phyloP scores from a whole-genome alignment of 192 early-diverging fungal genomes.

The Obelidium mucronatum region DNA sequence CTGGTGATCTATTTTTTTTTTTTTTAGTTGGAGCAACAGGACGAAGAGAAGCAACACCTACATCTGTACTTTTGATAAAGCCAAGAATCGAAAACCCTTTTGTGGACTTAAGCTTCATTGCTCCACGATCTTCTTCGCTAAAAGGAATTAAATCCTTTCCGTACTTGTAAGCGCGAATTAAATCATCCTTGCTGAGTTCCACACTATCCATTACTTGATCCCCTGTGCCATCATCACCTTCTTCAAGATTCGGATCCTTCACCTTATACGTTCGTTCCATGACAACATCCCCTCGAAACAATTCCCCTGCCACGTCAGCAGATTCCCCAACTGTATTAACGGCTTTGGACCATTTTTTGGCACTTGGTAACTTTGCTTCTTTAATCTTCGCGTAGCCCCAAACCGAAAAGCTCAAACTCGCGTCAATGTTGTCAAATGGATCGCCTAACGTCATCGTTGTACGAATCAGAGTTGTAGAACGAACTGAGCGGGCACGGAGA shows the following conservation, averaged over 20 bases:
- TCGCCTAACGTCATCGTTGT: constrained; percentile 64
- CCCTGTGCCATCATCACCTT: constrained; percentile 11
- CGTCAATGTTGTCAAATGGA: constrained; percentile 45
- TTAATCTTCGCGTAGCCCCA: constrained; percentile 64
- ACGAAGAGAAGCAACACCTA: too few species aligned
- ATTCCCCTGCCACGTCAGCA: constrained; percentile 21
- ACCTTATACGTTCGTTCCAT: constrained; percentile 52
- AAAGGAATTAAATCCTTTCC: constrained; percentile 75
- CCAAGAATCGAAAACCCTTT: constrained; percentile 70
- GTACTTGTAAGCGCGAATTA: constrained; percentile 71
- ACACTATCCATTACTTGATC: not conserved
- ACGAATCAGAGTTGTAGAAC: constrained; percentile 61
- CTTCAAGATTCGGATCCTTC: constrained; percentile 18
- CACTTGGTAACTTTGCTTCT: constrained; percentile 59
- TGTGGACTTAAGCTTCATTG: constrained; percentile 60
- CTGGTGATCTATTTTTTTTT: constrained; percentile 63
- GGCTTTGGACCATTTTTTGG: constrained; percentile 71
- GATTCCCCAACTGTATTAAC: constrained; percentile 51
- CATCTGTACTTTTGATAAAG: constrained; percentile 57
- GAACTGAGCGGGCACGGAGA: constrained; percentile 63
- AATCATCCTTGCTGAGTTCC: constrained; percentile 48
- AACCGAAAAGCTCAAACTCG: constrained; percentile 58
- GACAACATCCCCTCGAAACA: constrained; percentile 38
- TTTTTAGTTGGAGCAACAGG: not conserved
- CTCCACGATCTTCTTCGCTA: constrained; percentile 64